phyloP scores from a whole-genome alignment of 1,139 yeast genomes.

The Candida freyschussii region DNA sequence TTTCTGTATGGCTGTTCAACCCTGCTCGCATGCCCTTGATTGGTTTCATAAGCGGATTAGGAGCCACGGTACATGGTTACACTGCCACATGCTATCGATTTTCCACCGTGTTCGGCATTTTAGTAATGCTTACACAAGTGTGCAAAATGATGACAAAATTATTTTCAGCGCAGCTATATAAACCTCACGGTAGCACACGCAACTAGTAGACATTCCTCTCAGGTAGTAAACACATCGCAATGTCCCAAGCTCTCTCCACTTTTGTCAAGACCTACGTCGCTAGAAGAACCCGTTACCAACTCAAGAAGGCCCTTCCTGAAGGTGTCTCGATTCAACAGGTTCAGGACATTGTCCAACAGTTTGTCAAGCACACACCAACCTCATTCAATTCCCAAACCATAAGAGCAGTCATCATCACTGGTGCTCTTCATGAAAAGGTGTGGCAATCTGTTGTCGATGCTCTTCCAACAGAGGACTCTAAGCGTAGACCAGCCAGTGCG shows the following conservation, averaged over 20 bases:
- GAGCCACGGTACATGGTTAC: too few species aligned
- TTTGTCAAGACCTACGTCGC: conserved; percentile 29
- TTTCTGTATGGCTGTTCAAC: too few species aligned
- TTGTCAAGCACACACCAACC: conserved; percentile 39
- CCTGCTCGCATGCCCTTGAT: too few species aligned
- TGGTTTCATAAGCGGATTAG: too few species aligned
- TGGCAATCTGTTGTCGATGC: conserved; percentile 36
- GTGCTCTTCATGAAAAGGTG: conserved; percentile 36
- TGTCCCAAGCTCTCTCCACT: conserved; percentile 13
- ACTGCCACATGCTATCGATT: too few species aligned
- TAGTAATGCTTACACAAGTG: too few species aligned
- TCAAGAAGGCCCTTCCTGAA: conserved; percentile 35
- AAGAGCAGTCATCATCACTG: conserved; percentile 38
- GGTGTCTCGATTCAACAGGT: conserved; percentile 32
- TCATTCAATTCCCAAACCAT: conserved; percentile 44
- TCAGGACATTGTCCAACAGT: conserved; percentile 31
- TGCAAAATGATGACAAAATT: too few species aligned
- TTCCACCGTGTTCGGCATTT: too few species aligned
- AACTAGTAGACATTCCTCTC: too few species aligned
- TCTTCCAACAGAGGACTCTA: conserved; percentile 31
- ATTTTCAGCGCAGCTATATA: too few species aligned
- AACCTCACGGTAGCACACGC: too few species aligned
- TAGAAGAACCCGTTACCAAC: conserved; percentile 37
- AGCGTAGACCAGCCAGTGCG: conserved; percentile 36
- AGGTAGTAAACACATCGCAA: too few species aligned